Conservation (phyloP, 192 early-diverging fungal genomes). For the Backusella morwellensis region DNA sequence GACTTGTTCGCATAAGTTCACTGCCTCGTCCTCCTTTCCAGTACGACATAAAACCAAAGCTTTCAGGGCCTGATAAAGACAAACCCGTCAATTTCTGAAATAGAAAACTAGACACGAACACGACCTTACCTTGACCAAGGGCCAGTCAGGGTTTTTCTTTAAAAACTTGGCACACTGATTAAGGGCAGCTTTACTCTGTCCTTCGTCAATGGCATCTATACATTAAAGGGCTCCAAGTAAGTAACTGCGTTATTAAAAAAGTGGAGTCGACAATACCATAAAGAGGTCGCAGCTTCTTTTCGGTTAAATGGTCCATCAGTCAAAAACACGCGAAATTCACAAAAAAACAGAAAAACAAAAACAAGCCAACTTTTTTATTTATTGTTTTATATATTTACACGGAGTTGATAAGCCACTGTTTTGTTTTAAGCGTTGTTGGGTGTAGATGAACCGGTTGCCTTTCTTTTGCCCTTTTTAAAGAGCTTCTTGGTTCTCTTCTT, state of each 20-base stretch:
- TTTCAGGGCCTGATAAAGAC: constrained; percentile 61
- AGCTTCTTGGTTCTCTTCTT: neutral
- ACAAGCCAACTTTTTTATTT: neutral
- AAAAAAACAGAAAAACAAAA: neutral
- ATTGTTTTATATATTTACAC: neutral
- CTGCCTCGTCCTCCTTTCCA: constrained; percentile 63
- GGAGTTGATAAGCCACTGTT: neutral
- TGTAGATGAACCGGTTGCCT: neutral
- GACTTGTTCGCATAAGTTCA: constrained; percentile 60
- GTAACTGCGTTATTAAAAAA: neutral
- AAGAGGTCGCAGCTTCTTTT: constrained; percentile 55
- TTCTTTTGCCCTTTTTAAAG: neutral
- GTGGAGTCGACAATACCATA: constrained; percentile 43
- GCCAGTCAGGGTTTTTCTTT: constrained; percentile 67
- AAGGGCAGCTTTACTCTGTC: constrained; percentile 64
- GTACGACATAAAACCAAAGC: constrained; percentile 63
- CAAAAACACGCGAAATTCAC: neutral
- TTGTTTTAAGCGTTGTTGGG: neutral
- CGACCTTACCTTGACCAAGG: constrained; percentile 60
- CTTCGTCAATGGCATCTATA: constrained; percentile 62
- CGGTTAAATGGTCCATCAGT: constrained; percentile 26
- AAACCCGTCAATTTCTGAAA: neutral
- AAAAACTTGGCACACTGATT: constrained; percentile 61
- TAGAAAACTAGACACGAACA: neutral
- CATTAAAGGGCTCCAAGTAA: neutral